These are phyloP conservation scores for Aspergillus novofumigatus DNA, from an alignment of 2,329 filamentous ascomycete species.

Conservation along the genomic window DNA sequence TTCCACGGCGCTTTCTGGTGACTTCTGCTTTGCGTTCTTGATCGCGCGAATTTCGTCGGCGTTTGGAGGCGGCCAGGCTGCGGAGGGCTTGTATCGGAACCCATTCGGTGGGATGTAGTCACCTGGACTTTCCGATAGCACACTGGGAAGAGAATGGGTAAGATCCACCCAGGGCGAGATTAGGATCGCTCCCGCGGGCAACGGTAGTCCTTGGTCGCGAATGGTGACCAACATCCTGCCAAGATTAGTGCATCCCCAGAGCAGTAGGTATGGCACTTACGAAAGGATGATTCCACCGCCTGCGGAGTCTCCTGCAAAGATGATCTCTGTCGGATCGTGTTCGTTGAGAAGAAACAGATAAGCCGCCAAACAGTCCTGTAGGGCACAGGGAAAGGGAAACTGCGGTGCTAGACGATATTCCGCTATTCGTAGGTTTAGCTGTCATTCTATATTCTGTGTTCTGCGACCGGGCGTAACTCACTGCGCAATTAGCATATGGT, in stretches of 20 bases:
- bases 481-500: slow-evolving; percentile 18
- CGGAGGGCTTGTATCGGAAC: slow-evolving; percentile 85
- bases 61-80: slow-evolving; percentile 89
- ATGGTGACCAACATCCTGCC: slow-evolving; percentile 67
- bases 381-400: slow-evolving; percentile 89
- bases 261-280: slow-evolving; percentile 21
- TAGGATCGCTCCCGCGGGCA: slow-evolving; percentile 84
- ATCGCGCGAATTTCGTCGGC: slow-evolving; percentile 62
- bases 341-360: slow-evolving; percentile 77
- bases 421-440: slow-evolving; percentile 36
- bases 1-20: slow-evolving; percentile 22
- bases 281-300: slow-evolving; percentile 85
- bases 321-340: slow-evolving; percentile 74
- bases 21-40: slow-evolving; percentile 45
- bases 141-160: slow-evolving; percentile 90
- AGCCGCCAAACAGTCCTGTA: slow-evolving; percentile 83
- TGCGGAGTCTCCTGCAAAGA: slow-evolving; percentile 88
- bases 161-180: slow-evolving; percentile 96
- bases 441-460: background rate
- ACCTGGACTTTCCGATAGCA: slow-evolving; percentile 65
- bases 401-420: slow-evolving; percentile 85
- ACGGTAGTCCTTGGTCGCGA: slow-evolving; percentile 74
- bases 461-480: slow-evolving; percentile 12
- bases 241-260: slow-evolving; percentile 15
- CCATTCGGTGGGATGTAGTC: slow-evolving; percentile 88